phyloP scores from a whole-genome alignment of 2,329 filamentous ascomycete species.

The Colletotrichum tanaceti region DNA sequence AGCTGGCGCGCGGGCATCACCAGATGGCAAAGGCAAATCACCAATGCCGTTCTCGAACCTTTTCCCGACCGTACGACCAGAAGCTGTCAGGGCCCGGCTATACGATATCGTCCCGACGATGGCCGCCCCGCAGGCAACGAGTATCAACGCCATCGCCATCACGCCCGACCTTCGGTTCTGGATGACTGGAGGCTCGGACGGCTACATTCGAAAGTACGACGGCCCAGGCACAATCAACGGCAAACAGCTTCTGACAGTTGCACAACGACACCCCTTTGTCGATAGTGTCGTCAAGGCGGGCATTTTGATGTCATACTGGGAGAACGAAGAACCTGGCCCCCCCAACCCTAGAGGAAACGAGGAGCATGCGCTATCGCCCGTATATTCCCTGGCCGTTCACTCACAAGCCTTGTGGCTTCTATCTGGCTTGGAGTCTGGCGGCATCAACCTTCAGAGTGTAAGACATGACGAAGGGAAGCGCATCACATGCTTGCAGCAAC shows the following conservation, averaged over 20 bases:
- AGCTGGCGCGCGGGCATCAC: constrained; percentile 34
- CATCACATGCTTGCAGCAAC: constrained; percentile 82
- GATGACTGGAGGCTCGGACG: constrained; percentile 92
- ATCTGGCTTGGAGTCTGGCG: constrained; percentile 88
- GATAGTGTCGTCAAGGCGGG: constrained; percentile 97
- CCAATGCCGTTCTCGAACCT: constrained; percentile 35
- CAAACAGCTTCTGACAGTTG: constrained; percentile 91
- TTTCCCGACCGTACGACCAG: constrained; percentile 69
- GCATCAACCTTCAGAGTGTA: constrained; percentile 92
- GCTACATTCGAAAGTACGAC: constrained; percentile 97
- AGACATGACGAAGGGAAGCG: constrained; percentile 94
- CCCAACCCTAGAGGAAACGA: constrained; percentile 59
- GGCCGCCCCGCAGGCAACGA: constrained; percentile 94
- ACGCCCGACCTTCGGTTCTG: constrained; percentile 96
- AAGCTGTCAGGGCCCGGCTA: constrained; percentile 80
- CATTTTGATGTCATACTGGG: constrained; percentile 96
- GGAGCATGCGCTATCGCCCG: constrained; percentile 80
- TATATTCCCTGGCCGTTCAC: constrained; percentile 94
- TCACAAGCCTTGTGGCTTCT: constrained; percentile 91
- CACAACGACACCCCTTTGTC: constrained; percentile 95
- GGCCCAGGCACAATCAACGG: constrained; percentile 95
- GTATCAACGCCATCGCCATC: constrained; percentile 90
- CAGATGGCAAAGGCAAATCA: constrained; percentile 24
- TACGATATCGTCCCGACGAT: constrained; percentile 99
- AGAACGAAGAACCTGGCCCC: constrained; percentile 83